A percentile compares a stretch with the other conserved stretches of the same genome.
Conservation (phyloP, 805 yeast genomes). For the Myxozyma geophila region DNA sequence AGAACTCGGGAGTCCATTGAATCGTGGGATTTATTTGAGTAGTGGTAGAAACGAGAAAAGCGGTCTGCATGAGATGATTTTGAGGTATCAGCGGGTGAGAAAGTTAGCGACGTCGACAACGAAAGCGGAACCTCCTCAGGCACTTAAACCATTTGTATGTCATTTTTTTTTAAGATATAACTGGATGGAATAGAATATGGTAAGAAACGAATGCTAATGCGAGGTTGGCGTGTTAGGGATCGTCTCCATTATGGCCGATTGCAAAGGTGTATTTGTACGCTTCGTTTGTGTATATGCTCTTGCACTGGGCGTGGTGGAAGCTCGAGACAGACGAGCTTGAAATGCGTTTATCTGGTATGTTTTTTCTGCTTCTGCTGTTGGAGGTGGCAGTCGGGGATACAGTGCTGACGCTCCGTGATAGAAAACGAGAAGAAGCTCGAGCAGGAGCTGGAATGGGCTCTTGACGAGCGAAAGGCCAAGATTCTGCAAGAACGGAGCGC, state of each 20-base stretch:
- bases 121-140: background rate
- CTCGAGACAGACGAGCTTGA: constrained; percentile 29
- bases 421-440: constrained; percentile 9
- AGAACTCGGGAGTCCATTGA: too few species aligned
- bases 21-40: too few species aligned
- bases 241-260: constrained; percentile 32
- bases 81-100: background rate
- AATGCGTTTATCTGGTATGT: constrained; percentile 18
- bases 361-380: background rate
- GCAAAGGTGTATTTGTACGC: constrained; percentile 31
- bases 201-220: background rate
- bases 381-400: background rate
- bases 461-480: constrained; percentile 16
- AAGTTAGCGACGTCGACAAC: background rate
- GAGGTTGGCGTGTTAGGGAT: constrained; percentile 19
- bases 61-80: too few species aligned
- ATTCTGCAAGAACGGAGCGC: background rate
- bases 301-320: constrained; percentile 37
- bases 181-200: background rate
- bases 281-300: constrained; percentile 26
- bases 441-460: constrained; percentile 9
- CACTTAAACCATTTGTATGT: constrained; percentile 11
- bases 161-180: background rate
- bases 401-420: background rate
- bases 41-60: too few species aligned